These are phyloP conservation scores for Alternaria arbusti DNA, from an alignment of 2,329 filamentous ascomycete genomes.

Conservation along the genomic window DNA sequence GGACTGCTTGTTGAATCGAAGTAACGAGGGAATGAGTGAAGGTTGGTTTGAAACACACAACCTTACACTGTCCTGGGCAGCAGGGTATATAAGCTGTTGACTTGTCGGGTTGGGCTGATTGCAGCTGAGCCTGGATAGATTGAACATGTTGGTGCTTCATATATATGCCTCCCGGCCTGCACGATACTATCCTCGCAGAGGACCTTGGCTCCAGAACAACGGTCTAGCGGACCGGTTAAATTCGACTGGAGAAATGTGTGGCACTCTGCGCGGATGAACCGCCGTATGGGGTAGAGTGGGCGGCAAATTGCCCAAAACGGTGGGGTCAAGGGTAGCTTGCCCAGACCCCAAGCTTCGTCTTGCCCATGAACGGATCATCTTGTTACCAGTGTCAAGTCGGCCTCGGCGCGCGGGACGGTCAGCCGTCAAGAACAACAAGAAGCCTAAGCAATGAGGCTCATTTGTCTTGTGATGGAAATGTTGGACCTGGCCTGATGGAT, in stretches of 20 bases:
- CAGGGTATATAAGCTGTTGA: slow-evolving; percentile 26
- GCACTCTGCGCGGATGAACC: slow-evolving; percentile 24
- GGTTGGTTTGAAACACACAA: slow-evolving; percentile 17
- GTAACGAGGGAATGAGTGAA: slow-evolving; percentile 10
- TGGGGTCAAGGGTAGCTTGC: slow-evolving; percentile 14
- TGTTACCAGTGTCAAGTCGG: slow-evolving; percentile 4
- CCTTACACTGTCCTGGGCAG: slow-evolving; percentile 17
- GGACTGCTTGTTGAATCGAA: slow-evolving; percentile 6
- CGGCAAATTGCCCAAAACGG: slow-evolving; percentile 18
- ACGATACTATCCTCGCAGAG: slow-evolving; percentile 16
- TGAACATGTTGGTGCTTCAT: slow-evolving; percentile 26
- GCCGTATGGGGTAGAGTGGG: slow-evolving; percentile 30
- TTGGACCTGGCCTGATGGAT: neutral
- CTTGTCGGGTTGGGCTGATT: slow-evolving; percentile 20
- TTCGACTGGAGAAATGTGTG: slow-evolving; percentile 24
- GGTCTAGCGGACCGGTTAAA: slow-evolving; percentile 43
- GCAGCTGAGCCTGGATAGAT: slow-evolving; percentile 22
- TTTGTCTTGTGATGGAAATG: neutral
- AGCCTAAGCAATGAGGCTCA: slow-evolving; percentile 3
- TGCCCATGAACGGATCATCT: slow-evolving; percentile 8
- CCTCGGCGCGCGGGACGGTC: slow-evolving; percentile 15
- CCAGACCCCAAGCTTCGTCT: slow-evolving; percentile 7
- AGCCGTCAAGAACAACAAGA: slow-evolving; percentile 11
- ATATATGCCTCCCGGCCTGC: slow-evolving; percentile 30
- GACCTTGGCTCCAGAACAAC: slow-evolving; percentile 24